Base-by-base conservation (phyloP, 352 stramenopile genomes). In the Phytophthora cajani region DNA sequence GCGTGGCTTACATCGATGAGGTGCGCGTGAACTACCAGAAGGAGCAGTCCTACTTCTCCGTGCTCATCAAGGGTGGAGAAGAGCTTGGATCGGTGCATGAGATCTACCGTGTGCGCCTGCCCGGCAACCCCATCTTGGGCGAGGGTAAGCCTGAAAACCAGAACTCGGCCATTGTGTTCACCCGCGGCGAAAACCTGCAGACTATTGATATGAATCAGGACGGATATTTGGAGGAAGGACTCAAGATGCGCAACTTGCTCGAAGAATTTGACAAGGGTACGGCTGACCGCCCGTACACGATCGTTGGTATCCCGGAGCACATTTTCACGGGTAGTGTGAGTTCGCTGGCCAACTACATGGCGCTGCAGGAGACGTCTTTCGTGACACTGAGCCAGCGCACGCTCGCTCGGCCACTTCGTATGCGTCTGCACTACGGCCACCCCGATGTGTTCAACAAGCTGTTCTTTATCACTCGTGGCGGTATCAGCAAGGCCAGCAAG, bases 181-280 rank as follows among this genome's bases (percentile, higher is more conserved):
- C 97, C 8, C 89, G 98, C 25, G 97, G 97, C 65, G 97, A 99
- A 79, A 98, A 97, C 50, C 67, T 99, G 51, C 98, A 99, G 82
- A 99, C 97, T 10, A 99, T 99, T 78, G 98, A 99, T 77, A 99
- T 99, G 98, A 99, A 99, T 81, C 98, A 99, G 75, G 96, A 99
- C 76, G 96, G 96, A 50, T 99, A 99, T 78, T 98, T 99, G 47
- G 98, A 99, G 72, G 98, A 99, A 79, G 90, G 93, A 5, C 82
- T 99, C 6, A 99, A 99, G 81, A 99, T 99, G 97, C 91, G 97
- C 58, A 99, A 99, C 75, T 86, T 99, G 76, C 85, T 99, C 1
- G 92, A 99, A 79, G 98, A 99, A 80, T 99, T 99, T 76, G 94
- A 97, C 67, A 82, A 84, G 44, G 87, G 88, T 11, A 82, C 88